Conservation (phyloP, 148 eudicot species). For the Selenicereus undatus region DNA sequence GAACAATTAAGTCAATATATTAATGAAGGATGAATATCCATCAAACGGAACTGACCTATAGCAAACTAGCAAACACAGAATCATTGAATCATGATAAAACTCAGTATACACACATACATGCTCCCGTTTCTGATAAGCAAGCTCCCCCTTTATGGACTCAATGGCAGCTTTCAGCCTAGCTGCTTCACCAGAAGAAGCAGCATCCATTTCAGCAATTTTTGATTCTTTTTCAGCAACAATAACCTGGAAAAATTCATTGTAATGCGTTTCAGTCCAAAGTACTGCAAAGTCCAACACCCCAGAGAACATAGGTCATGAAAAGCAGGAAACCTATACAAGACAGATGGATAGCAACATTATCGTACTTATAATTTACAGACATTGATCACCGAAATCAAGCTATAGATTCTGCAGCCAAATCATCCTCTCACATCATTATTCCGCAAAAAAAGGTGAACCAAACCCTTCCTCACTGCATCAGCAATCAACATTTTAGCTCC, state of each 20-base stretch:
- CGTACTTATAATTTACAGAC: not conserved
- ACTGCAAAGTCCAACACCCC: not conserved
- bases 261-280: slow-evolving; percentile 4
- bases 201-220: slow-evolving; percentile 95
- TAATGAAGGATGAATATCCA: not conserved
- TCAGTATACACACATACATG: slow-evolving; percentile 53
- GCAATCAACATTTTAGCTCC: slow-evolving; percentile 4
- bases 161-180: slow-evolving; percentile 88
- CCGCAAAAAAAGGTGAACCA: not conserved
- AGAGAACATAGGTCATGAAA: not conserved
- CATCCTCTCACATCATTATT: not conserved
- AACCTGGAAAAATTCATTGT: slow-evolving; percentile 41
- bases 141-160: slow-evolving; percentile 82
- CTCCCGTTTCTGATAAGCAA: slow-evolving; percentile 58
- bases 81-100: not conserved
- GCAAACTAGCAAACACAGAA: not conserved
- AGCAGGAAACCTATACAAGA: not conserved
- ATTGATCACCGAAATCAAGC: not conserved
- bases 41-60: not conserved
- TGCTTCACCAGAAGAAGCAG: slow-evolving; percentile 92
- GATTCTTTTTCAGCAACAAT: slow-evolving; percentile 78
- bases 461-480: not conserved
- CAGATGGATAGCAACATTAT: not conserved
- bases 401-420: not conserved
- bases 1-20: not conserved